Evolutionary conservation across 805 yeast genomes (phyloP).

Genomic region (Candida ponderosae): DNA sequence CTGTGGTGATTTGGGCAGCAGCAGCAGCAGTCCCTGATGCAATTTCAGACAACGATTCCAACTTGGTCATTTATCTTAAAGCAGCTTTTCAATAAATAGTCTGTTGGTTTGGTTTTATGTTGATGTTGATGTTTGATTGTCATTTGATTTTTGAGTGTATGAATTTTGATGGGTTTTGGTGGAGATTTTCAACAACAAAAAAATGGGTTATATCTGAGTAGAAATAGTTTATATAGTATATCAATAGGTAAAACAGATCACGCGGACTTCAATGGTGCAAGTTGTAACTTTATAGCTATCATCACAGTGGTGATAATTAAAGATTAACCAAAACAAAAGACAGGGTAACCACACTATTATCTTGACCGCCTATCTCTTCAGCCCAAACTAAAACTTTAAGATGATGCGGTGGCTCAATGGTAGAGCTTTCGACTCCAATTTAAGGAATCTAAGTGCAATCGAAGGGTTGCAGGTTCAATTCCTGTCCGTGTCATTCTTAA

Average conservation of each 20-base stretch:
- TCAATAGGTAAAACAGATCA: neutral
- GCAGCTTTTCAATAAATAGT: slow-evolving; percentile 2
- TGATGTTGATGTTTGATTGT: neutral
- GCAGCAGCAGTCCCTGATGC: neutral
- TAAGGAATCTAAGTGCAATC: slow-evolving; percentile 37
- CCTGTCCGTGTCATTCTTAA: slow-evolving; percentile 67
- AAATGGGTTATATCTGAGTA: too few relatives aligned
- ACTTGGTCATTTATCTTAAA: neutral
- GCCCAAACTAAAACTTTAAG: slow-evolving; percentile 8
- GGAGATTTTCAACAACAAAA: too few relatives aligned
- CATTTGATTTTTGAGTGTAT: neutral
- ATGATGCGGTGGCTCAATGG: slow-evolving; percentile 74
- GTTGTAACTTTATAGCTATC: neutral
- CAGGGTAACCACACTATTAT: too few relatives aligned
- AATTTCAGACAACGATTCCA: neutral
- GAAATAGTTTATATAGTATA: neutral
- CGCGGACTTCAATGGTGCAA: neutral
- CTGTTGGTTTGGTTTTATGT: neutral
- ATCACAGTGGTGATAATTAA: neutral
- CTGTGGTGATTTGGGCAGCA: neutral
- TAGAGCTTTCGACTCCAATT: slow-evolving; percentile 73
- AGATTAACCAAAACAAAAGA: neutral
- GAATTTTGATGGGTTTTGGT: neutral
- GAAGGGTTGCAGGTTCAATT: slow-evolving; percentile 84
- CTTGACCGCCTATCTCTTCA: neutral